Evolutionary conservation across 768 basidiomycete species (phyloP).

Genomic region (Dendrothele bispora): DNA sequence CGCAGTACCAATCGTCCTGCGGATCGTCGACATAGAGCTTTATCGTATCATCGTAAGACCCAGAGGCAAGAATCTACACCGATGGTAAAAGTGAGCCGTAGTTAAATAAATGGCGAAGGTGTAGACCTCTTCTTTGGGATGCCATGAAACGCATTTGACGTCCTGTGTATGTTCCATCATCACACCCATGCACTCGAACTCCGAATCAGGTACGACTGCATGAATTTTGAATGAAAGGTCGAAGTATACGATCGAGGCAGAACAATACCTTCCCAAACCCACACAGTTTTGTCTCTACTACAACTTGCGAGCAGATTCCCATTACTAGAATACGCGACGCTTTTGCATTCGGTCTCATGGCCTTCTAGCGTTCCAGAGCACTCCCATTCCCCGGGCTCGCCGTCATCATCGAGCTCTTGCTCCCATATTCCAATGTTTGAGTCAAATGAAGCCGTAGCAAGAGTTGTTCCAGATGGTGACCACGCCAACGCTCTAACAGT

Average conservation of each 20-base stretch:
- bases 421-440: constrained; percentile 92
- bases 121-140: constrained; percentile 89
- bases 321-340: constrained; percentile 79
- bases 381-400: constrained; percentile 73
- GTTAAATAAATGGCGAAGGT: constrained; percentile 4
- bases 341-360: constrained; percentile 96
- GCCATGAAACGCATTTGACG: constrained; percentile 94
- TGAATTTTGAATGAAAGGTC: no score
- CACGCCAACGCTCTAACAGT: constrained; percentile 87
- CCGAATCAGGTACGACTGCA: constrained; percentile 83
- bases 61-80: constrained; percentile 44
- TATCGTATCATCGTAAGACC: constrained; percentile 95
- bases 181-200: constrained; percentile 94
- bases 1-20: constrained; percentile 91
- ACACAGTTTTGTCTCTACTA: constrained; percentile 95
- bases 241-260: constrained; percentile 1
- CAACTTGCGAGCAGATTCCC: constrained; percentile 89
- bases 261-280: constrained; percentile 93
- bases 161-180: constrained; percentile 97
- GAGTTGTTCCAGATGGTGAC: constrained; percentile 81
- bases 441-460: constrained; percentile 95
- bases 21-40: constrained; percentile 93
- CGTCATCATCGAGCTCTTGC: constrained; percentile 46
- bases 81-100: constrained; percentile 4
- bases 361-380: constrained; percentile 87